These are phyloP conservation scores for Erysimum pusillum DNA, from an alignment of 441 rosid genomes.

Conservation along the genomic window DNA sequence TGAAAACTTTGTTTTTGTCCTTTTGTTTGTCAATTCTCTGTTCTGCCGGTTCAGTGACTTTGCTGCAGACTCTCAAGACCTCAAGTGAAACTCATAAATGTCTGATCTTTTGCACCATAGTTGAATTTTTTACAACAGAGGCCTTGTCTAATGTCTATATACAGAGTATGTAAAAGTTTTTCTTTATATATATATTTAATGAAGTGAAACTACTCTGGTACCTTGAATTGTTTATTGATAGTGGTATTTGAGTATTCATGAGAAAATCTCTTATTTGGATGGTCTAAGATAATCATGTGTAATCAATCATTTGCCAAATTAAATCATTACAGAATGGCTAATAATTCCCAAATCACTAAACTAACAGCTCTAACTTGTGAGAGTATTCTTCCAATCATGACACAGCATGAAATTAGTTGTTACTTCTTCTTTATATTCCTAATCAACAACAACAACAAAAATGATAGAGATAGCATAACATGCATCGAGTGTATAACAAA, in stretches of 20 bases:
- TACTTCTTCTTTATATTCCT: constrained; percentile 8
- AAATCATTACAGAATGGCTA: constrained; percentile 40
- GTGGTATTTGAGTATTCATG: constrained; percentile 15
- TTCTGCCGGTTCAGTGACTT: constrained; percentile 38
- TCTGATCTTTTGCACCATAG: constrained; percentile 19
- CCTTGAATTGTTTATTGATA: neutral
- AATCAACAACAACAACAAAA: constrained; percentile 1
- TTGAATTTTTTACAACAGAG: constrained; percentile 27
- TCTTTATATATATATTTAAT: constrained; percentile 3
- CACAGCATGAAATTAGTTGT: constrained; percentile 43
- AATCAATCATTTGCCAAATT: constrained; percentile 41
- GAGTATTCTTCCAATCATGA: constrained; percentile 38
- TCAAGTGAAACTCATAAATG: constrained; percentile 45
- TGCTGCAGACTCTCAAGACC: constrained; percentile 32
- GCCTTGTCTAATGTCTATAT: constrained; percentile 42
- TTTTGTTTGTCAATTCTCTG: constrained; percentile 46
- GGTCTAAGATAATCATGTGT: constrained; percentile 42
- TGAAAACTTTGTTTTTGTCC: constrained; percentile 31
- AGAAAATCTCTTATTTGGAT: constrained; percentile 3
- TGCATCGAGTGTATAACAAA: neutral
- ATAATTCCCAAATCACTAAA: constrained; percentile 40
- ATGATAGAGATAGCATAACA: neutral
- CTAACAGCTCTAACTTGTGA: constrained; percentile 43
- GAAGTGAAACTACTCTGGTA: constrained; percentile 16
- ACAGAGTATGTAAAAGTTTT: constrained; percentile 28